phyloP scores from a whole-genome alignment of 441 rosid species.

The Arabidopsis lyrata region DNA sequence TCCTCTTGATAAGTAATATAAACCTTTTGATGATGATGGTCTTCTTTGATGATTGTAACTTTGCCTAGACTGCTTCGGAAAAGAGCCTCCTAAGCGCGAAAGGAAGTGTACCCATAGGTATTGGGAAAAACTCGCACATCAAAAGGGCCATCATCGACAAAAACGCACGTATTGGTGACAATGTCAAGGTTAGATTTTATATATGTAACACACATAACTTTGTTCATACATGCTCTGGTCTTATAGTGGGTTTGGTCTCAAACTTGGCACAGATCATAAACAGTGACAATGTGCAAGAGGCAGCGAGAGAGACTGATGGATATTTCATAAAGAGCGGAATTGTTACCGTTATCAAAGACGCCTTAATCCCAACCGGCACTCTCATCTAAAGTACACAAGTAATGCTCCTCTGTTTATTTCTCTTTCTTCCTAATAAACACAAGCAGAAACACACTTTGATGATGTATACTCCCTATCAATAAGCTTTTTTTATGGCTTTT shows the following conservation, averaged over 20 bases:
- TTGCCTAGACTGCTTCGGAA: slow-evolving; percentile 80
- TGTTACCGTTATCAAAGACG: slow-evolving; percentile 92
- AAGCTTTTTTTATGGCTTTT: slow-evolving; percentile 2
- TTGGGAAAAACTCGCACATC: slow-evolving; percentile 81
- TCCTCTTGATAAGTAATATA: background rate
- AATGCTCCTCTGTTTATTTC: background rate
- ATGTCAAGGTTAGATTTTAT: slow-evolving; percentile 66
- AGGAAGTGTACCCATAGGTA: slow-evolving; percentile 94
- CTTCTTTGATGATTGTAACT: background rate
- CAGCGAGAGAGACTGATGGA: slow-evolving; percentile 93
- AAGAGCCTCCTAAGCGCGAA: slow-evolving; percentile 83
- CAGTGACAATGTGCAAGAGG: slow-evolving; percentile 81
- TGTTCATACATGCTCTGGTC: background rate
- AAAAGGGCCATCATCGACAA: slow-evolving; percentile 95
- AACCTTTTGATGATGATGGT: background rate
- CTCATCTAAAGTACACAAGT: slow-evolving; percentile 50
- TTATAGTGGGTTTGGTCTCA: background rate
- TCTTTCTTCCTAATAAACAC: background rate
- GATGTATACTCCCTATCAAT: background rate
- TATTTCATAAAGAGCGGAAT: slow-evolving; percentile 97
- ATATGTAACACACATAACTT: background rate
- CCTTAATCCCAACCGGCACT: slow-evolving; percentile 86
- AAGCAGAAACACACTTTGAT: slow-evolving; percentile 28
- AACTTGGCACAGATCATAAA: slow-evolving; percentile 67
- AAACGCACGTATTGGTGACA: slow-evolving; percentile 88